phyloP scores from a whole-genome alignment of 768 basidiomycete species.

The Termitomyces sp. region DNA sequence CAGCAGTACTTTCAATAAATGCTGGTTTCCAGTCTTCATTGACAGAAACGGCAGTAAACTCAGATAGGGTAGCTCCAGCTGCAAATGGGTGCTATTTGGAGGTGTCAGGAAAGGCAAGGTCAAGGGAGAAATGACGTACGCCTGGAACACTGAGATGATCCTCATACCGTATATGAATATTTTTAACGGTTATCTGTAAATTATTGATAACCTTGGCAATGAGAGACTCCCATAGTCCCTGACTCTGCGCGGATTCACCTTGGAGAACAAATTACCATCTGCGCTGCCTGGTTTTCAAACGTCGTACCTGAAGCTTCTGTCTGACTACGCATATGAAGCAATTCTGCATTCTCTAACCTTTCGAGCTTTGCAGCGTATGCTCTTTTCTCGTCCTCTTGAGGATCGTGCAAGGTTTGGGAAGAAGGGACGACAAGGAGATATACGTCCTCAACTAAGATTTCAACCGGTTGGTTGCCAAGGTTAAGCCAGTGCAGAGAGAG shows the following conservation, averaged over 20 bases:
- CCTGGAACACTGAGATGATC: constrained; percentile 92
- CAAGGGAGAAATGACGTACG: constrained; percentile 42
- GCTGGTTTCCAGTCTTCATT: constrained; percentile 84
- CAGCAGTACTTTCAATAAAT: constrained; percentile 87
- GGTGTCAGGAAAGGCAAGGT: constrained; percentile 3
- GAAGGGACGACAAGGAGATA: constrained; percentile 91
- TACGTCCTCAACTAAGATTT: constrained; percentile 89
- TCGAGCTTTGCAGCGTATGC: constrained; percentile 86
- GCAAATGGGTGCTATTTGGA: constrained; percentile 84
- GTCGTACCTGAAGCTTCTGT: constrained; percentile 47
- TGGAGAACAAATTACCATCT: not conserved
- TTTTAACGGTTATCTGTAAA: constrained; percentile 90
- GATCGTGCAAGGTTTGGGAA: constrained; percentile 61
- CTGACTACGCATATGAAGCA: constrained; percentile 64
- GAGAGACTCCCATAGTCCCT: constrained; percentile 79
- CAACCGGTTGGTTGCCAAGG: constrained; percentile 84
- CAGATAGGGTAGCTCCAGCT: constrained; percentile 81
- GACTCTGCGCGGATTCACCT: constrained; percentile 67
- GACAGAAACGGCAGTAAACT: constrained; percentile 87
- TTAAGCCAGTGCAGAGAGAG: constrained; percentile 89
- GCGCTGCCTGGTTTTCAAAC: not conserved
- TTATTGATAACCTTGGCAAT: constrained; percentile 93
- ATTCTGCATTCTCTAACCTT: constrained; percentile 84
- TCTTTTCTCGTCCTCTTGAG: constrained; percentile 81
- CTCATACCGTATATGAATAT: constrained; percentile 96